Percentiles rank a stretch among this genome's conserved stretches.
These are phyloP conservation scores for Rheum nobile DNA, from an alignment of 148 eudicot species.

Conservation along the genomic window DNA sequence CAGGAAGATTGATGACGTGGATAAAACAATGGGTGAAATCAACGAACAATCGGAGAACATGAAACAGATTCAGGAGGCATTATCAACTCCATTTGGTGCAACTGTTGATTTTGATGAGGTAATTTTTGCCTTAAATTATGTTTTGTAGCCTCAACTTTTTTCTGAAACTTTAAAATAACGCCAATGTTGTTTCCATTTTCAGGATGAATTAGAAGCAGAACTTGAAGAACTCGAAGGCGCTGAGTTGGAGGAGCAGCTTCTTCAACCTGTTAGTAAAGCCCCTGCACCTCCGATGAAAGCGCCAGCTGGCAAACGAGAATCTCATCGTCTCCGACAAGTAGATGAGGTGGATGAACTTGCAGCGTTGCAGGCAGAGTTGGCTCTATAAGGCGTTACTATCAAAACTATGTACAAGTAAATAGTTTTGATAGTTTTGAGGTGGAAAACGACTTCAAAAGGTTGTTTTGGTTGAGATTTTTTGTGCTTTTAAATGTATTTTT, in stretches of 20 bases:
- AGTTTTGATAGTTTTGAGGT: no score
- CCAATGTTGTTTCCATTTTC: background rate
- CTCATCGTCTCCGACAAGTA: conserved; percentile 12
- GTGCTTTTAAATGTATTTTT: no score
- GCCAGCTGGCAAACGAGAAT: conserved; percentile 12
- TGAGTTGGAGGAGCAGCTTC: conserved; percentile 28
- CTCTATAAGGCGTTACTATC: conserved; percentile 23
- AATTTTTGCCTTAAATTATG: no score
- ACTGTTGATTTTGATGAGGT: conserved; percentile 30
- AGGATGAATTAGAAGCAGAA: conserved; percentile 35
- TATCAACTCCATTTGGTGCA: conserved; percentile 24
- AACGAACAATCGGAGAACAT: conserved; percentile 25
- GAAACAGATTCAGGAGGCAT: conserved; percentile 28
- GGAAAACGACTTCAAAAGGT: no score
- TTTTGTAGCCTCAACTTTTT: no score
- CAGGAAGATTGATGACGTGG: conserved; percentile 39
- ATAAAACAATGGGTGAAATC: conserved; percentile 26
- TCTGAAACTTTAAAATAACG: background rate
- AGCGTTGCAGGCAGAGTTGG: conserved; percentile 66
- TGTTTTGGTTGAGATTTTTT: no score
- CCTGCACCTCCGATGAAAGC: conserved; percentile 12
- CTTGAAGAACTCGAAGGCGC: conserved; percentile 26
- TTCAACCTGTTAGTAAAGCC: conserved; percentile 20
- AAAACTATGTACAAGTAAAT: no score
- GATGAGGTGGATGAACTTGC: conserved; percentile 63